Evolutionary conservation across 2,329 filamentous ascomycete species (phyloP), one percentile per base, ranked within the genome.

Genomic region (Stagonosporopsis cucurbitacearum): DNA sequence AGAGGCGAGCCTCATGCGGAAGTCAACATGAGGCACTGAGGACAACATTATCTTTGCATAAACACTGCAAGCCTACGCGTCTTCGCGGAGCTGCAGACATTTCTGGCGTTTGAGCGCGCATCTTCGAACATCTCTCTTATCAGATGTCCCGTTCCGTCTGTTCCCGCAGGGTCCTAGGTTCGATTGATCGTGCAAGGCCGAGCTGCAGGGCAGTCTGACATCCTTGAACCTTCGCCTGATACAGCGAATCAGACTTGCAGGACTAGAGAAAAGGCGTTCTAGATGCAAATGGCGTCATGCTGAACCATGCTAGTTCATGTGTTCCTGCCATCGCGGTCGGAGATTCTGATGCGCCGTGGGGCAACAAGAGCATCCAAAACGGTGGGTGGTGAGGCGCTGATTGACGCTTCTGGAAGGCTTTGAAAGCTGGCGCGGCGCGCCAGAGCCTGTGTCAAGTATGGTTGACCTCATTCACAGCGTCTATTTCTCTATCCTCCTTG

Each of bases 241-340:
- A 28, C 28, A 46, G 37, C 62, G 47, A 63, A 65, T 63, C 47
- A 50, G 43, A 57, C 17, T 2, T 42, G 28, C 19, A 37, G 17
- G 15, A 42, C 43, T 41, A 48, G 43, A 20, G 28, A 11, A 53
- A 58, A 51, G 48, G 54, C 48, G 61, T 59, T 60, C 63, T 61
- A 59, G 65, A 66, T 42, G 51, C 55, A 51, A 50, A 65, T 67
- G 60, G 64, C 62, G 62, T 62, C 57, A 67, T 59, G 55, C 37
- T 65, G 65, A 63, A 61, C 60, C 59, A 64, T 58, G 57, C 39
- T 68, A 68, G 65, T 64, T 58, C 59, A 68, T 66, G 45, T 68
- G 56, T 65, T 49, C 54, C 64, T 68, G 59, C 62, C 56, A 68
- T 68, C 65, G 65, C 59, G 57, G 50, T 44, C 59, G 57, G 55